These are phyloP conservation scores for Peronospora belbahrii DNA, from an alignment of 352 stramenopile species.

Conservation along the genomic window DNA sequence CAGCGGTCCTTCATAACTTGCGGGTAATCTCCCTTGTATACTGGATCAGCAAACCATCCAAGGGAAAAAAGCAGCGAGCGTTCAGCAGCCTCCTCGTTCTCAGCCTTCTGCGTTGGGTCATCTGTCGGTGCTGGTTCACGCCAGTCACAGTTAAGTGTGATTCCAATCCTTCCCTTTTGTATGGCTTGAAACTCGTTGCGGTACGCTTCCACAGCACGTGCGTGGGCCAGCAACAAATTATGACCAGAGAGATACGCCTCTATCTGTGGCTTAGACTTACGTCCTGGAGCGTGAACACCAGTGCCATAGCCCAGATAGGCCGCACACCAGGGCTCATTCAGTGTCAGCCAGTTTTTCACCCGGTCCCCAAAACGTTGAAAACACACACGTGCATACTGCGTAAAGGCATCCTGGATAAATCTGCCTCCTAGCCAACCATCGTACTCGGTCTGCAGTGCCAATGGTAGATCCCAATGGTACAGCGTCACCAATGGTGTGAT, in stretches of 20 bases:
- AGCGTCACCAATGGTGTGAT: constrained; percentile 90
- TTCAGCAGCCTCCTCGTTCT: constrained; percentile 59
- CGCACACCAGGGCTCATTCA: constrained; percentile 89
- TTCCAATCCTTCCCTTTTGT: constrained; percentile 81
- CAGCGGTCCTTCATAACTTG: constrained; percentile 82
- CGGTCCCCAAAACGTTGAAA: constrained; percentile 88
- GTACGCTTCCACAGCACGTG: constrained; percentile 74
- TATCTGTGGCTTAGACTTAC: constrained; percentile 31
- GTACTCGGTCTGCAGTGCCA: constrained; percentile 77
- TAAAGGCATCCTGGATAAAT: constrained; percentile 57
- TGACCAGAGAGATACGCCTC: constrained; percentile 83
- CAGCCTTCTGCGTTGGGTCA: constrained; percentile 40
- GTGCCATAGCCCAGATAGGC: constrained; percentile 81
- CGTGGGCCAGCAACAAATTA: constrained; percentile 86
- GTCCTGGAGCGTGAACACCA: constrained; percentile 76
- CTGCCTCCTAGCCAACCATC: constrained; percentile 53
- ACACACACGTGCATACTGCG: constrained; percentile 79
- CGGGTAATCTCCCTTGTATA: constrained; percentile 91
- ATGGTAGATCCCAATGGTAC: constrained; percentile 94
- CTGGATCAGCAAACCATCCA: constrained; percentile 89
- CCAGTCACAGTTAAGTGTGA: constrained; percentile 89
- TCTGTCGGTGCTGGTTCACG: constrained; percentile 56
- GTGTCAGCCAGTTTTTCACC: constrained; percentile 90
- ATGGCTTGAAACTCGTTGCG: constrained; percentile 58
- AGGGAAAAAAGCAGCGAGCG: constrained; percentile 83